Evolutionary conservation across 2,329 filamentous ascomycete genomes (phyloP).

Genomic region (Aquanectria penicillioides): DNA sequence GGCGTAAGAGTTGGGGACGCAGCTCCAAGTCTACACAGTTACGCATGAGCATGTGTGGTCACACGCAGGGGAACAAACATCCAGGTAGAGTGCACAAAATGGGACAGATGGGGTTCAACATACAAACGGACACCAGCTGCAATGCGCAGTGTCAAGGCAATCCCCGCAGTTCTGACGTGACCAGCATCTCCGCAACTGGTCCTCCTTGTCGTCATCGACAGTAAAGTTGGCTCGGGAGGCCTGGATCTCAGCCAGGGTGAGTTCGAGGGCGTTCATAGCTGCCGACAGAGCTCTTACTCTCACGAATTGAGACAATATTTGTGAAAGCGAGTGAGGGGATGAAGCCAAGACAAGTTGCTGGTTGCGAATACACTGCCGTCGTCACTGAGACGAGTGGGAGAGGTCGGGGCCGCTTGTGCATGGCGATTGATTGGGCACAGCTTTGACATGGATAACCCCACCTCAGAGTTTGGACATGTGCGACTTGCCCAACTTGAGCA

Average conservation of each 20-base stretch:
- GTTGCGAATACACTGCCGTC: no score
- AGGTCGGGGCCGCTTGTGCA: background rate
- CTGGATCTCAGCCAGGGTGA: conserved; percentile 20
- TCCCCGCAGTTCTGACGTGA: conserved; percentile 56
- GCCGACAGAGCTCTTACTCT: background rate
- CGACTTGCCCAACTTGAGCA: conserved; percentile 4
- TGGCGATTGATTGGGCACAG: background rate
- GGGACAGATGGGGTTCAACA: conserved; percentile 28
- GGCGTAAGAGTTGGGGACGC: conserved; percentile 60
- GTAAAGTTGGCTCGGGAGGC: conserved; percentile 46
- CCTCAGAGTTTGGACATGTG: no score
- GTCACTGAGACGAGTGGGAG: background rate
- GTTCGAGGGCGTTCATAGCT: conserved; percentile 24
- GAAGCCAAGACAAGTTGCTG: no score
- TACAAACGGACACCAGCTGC: conserved; percentile 66
- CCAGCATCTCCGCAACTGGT: conserved; percentile 62
- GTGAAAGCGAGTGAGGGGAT: no score
- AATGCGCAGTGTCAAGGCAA: conserved; percentile 56
- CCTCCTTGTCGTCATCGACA: conserved; percentile 41
- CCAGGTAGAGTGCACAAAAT: background rate
- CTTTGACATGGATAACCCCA: background rate
- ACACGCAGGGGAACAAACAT: background rate
- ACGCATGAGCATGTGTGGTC: conserved; percentile 17
- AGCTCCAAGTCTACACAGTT: conserved; percentile 58
- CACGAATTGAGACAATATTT: no score